Evolutionary conservation across 495 filamentous ascomycete genomes (phyloP), one percentile per base, ranked within the genome.

Genomic region (Ramalina intermedia): DNA sequence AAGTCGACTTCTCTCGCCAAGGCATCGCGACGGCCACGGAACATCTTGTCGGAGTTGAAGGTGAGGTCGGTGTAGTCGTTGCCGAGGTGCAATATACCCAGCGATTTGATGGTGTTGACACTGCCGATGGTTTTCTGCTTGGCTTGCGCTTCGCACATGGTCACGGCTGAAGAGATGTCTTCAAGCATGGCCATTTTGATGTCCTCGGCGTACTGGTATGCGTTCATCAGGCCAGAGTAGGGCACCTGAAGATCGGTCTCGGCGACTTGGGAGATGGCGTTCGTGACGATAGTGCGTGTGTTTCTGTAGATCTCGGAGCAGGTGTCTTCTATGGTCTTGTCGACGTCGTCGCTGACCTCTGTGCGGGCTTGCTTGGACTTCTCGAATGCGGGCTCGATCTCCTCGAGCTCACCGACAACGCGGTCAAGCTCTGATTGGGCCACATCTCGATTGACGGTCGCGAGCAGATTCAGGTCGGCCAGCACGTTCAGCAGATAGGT

Each of bases 401-500:
- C 80, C 33, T 78, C 71, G 26, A 96, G 67, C 52, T 94, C 87
- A 56, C 76, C 75, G 4, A 73, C 79, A 8, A 96, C 85, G 38
- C 87, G 78, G 51, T 94, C 82, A 16, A 96, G 72, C 62, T 96
- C 93, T 6, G 81, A 72, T 53, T 89, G 78, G 18, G 86, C 87
- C 23, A 94, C 78, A 49, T 94, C 87, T 36, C 78, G 71, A 64
- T 98, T 98, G 58, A 96, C 86, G 0, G 75, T 76, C 2, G 90
- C 90, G 37, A 98, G 69, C 8, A 76, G 77, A 52, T 85, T 74
- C 16, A 98, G 64, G 61, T 96, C 91, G 43, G 82, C 78, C 39
- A 98, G 73, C 37, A 96, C 76, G 61, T 98, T 96, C 54, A 89
- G 70, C n/a, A 98, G 80, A 58, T 96, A 98, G 4, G 89, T 96